Percentiles rank a stretch among this genome's conserved stretches.
Conservation (phyloP, 2,329 filamentous ascomycete genomes). For the Sarocladiaceae sp. region DNA sequence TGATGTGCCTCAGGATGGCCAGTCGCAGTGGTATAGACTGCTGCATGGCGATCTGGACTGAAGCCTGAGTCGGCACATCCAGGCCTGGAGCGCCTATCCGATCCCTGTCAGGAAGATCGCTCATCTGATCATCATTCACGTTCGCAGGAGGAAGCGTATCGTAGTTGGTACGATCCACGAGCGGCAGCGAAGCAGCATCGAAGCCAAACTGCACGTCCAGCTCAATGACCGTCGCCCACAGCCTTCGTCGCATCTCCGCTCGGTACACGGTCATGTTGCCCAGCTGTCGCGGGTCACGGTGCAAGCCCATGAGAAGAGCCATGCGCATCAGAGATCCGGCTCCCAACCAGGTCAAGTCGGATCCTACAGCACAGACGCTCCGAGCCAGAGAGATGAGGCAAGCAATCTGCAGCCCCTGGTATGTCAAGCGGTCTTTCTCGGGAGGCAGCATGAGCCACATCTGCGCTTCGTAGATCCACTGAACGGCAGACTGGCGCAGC, state of each 20-base stretch:
- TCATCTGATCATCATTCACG: conserved; percentile 44
- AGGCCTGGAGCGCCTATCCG: background rate
- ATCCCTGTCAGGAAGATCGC: conserved; percentile 26
- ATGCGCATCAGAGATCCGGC: conserved; percentile 43
- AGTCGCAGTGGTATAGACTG: conserved; percentile 38
- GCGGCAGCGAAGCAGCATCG: conserved; percentile 43
- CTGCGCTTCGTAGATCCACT: conserved; percentile 48
- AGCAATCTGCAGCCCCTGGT: conserved; percentile 44
- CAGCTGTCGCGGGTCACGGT: conserved; percentile 48
- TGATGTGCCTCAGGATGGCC: conserved; percentile 37
- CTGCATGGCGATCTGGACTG: conserved; percentile 40
- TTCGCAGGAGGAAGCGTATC: conserved; percentile 45
- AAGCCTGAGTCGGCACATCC: conserved; percentile 35
- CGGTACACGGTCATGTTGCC: conserved; percentile 37
- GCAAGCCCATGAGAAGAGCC: conserved; percentile 52
- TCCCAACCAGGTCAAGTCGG: conserved; percentile 47
- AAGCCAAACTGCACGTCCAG: conserved; percentile 45
- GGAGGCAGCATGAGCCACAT: conserved; percentile 40
- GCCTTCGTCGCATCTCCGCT: conserved; percentile 46
- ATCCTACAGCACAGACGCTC: conserved; percentile 38
- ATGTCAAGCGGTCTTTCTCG: conserved; percentile 42
- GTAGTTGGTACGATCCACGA: conserved; percentile 39
- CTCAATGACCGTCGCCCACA: conserved; percentile 53
- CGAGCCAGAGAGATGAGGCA: conserved; percentile 45
- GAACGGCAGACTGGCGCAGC: conserved; percentile 34